Evolutionary conservation across 768 basidiomycete species (phyloP), one percentile per base, ranked within the genome.

Genomic region (Phallus indusiatus): DNA sequence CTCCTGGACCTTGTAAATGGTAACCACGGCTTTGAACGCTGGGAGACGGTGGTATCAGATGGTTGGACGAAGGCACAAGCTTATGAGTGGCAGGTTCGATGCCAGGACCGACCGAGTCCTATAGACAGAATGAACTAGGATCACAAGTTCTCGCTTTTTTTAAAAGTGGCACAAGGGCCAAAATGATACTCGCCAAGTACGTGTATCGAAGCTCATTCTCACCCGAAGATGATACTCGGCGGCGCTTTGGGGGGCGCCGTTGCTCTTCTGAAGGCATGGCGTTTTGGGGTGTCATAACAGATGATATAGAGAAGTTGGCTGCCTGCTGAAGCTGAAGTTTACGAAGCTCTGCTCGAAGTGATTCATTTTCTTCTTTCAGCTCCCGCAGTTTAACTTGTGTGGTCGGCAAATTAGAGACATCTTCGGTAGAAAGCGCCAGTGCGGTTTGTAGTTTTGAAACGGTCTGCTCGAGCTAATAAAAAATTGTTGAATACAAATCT

Each of bases 401-500:
- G 1, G 88, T 84, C 0, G 88, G 87, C 1, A 90, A 76, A 0
- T 83, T 81, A 2, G 81, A 78, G 22, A 89, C 82, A 64, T 90
- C 85, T 66, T 91, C 90, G 18, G 85, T 81, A 10, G 87, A 77
- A 62, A 84, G 81, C 1, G 84, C 83, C 46, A 89, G 76, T 0
- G 84, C 82, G 0, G 83, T 83, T 67, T 92, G 90, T 2, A 93
- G 80, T 67, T 90, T 90, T 0, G 87, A 86, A 33, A 93, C 89
- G 0, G 88, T 91, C 69, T 87, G 83, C 65, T 93, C 90, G 61
- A 93, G 78, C 90, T 92, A 67, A 12, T 36, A 34, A 51, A 53
- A 54, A 52, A 54, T 59, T 28, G 54, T 54, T 22, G 33, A 62
- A 51, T 60, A 59, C 56, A 63, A 58, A 5, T 56, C 35, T 51